Percentiles rank a stretch among this genome's conserved stretches.
Evolutionary conservation across 768 basidiomycete species (phyloP).

Genomic region (Hericium rajendrae): DNA sequence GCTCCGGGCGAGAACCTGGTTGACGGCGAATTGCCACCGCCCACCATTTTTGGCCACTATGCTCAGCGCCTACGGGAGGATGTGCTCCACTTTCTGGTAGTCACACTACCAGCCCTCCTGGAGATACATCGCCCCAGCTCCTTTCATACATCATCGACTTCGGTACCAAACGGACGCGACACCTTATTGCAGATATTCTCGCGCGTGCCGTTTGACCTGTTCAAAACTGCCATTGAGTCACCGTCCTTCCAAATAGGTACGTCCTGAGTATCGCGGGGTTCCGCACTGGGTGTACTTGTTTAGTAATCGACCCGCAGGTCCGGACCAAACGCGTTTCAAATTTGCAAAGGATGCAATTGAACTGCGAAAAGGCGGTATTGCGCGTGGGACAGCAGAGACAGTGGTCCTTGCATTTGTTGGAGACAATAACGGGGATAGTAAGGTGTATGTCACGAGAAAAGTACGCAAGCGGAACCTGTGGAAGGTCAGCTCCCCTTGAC

Average conservation of each 20-base stretch:
- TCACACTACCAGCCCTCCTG: conserved; percentile 59
- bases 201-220: conserved; percentile 78
- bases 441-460: conserved; percentile 84
- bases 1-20: conserved; percentile 17
- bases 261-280: conserved; percentile 9
- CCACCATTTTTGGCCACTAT: conserved; percentile 65
- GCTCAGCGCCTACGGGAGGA: conserved; percentile 69
- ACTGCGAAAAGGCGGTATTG: conserved; percentile 67
- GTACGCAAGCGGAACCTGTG: conserved; percentile 38
- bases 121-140: conserved; percentile 35
- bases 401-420: conserved; percentile 86
- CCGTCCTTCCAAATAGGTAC: conserved; percentile 72
- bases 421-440: conserved; percentile 53
- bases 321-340: conserved; percentile 81
- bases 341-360: conserved; percentile 90
- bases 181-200: conserved; percentile 67
- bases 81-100: conserved; percentile 69
- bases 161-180: conserved; percentile 46
- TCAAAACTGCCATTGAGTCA: conserved; percentile 75
- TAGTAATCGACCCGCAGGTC: conserved; percentile 31
- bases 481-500: conserved; percentile 27
- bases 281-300: background rate
- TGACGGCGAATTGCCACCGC: conserved; percentile 24
- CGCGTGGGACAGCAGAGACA: conserved; percentile 76
- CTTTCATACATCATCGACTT: conserved; percentile 28